These are phyloP conservation scores for Suillus discolor DNA, from an alignment of 768 basidiomycete species.

Conservation along the genomic window DNA sequence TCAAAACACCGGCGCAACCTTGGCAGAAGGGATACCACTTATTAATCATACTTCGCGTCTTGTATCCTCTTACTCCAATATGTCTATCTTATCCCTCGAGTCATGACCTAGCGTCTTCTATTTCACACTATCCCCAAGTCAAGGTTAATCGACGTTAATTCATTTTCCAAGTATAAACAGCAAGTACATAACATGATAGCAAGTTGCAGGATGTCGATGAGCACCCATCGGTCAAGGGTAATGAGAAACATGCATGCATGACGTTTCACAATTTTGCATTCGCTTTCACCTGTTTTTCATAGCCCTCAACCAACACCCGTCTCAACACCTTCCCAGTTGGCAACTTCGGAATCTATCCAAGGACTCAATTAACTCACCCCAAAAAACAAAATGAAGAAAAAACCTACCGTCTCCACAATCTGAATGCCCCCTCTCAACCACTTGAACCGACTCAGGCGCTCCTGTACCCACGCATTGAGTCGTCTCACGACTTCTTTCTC, in stretches of 20 bases:
- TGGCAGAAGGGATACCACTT: too few species aligned
- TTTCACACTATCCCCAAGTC: too few species aligned
- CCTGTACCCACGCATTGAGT: slow-evolving; percentile 57
- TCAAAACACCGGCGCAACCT: too few species aligned
- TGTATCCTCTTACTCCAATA: too few species aligned
- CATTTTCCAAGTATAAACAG: not conserved
- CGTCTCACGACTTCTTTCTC: slow-evolving; percentile 39
- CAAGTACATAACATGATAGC: not conserved
- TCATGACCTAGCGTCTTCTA: too few species aligned
- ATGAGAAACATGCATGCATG: not conserved
- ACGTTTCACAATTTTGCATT: slow-evolving; percentile 20
- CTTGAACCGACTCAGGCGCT: slow-evolving; percentile 67
- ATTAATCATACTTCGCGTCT: too few species aligned
- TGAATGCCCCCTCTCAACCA: slow-evolving; percentile 71
- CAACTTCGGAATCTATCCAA: slow-evolving; percentile 59
- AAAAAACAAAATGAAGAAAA: not conserved
- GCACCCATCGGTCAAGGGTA: not conserved
- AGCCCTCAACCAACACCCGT: slow-evolving; percentile 54
- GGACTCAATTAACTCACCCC: not conserved
- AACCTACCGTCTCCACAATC: slow-evolving; percentile 55
- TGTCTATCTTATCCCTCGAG: too few species aligned
- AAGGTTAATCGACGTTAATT: too few species aligned
- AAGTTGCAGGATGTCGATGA: not conserved
- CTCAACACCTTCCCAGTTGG: slow-evolving; percentile 68
- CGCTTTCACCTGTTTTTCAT: slow-evolving; percentile 36